Conservation (phyloP, 441 rosid species). For the Corymbia calophylla region DNA sequence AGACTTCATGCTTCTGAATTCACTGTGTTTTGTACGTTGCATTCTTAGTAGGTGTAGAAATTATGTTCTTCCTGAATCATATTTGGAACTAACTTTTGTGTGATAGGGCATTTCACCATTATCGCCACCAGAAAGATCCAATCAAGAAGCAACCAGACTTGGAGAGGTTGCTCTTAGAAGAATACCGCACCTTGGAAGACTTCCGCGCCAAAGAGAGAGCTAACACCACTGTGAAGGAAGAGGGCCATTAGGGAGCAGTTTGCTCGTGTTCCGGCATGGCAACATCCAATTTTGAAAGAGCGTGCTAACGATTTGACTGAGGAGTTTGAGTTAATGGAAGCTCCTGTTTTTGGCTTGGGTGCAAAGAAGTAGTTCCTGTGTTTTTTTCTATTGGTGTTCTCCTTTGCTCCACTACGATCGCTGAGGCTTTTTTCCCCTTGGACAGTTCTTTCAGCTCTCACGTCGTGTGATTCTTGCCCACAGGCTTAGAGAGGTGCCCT, state of each 20-base stretch:
- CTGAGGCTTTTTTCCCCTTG: not conserved
- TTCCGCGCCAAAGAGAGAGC: slow-evolving; percentile 52
- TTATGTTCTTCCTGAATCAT: not conserved
- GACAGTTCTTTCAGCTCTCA: not conserved
- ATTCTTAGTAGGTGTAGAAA: not conserved
- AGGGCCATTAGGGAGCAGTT: slow-evolving; percentile 12
- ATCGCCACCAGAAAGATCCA: slow-evolving; percentile 40
- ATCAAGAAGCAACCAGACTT: slow-evolving; percentile 66
- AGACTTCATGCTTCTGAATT: not conserved
- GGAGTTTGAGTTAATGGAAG: slow-evolving; percentile 4
- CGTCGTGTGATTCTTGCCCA: not conserved
- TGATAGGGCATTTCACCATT: slow-evolving; percentile 96
- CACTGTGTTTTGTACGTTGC: not conserved
- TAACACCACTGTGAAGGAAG: slow-evolving; percentile 24
- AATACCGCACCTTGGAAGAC: slow-evolving; percentile 58
- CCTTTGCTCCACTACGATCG: not conserved
- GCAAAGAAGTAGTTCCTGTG: slow-evolving; percentile 12
- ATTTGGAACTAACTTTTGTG: not conserved
- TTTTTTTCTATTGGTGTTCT: slow-evolving; percentile 16
- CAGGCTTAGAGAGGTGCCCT: slow-evolving; percentile 24
- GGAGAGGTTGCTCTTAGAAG: slow-evolving; percentile 70
- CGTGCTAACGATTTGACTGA: slow-evolving; percentile 2
- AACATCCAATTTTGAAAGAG: slow-evolving; percentile 32
- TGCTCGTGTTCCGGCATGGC: not conserved
- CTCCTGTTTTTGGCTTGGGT: slow-evolving; percentile 3